Evolutionary conservation across 768 basidiomycete species (phyloP), one percentile per base, ranked within the genome.

Genomic region (Nidularia sp.): DNA sequence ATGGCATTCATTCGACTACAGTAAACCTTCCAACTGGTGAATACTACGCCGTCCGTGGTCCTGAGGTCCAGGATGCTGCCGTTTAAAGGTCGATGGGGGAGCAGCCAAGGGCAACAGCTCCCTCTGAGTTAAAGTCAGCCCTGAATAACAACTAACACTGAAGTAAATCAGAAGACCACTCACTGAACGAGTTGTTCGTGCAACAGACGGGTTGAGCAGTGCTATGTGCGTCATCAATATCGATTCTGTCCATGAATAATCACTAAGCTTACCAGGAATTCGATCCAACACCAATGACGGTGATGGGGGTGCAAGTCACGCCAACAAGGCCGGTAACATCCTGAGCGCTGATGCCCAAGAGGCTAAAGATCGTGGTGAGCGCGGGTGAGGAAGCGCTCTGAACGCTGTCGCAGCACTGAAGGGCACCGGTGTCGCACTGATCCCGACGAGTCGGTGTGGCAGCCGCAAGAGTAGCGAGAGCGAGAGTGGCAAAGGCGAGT

Each of bases 391-490:
- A n/a, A 9, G 44, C 2, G 9, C 2, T 45, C 10, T 6, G 3
- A 29, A 6, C 6, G 25, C n/a, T 25, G 12, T 45, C 13, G 25
- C 44, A 45, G 44, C 44, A 45, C 25, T 45, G 44, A 6, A 45
- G 12, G 25, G 13, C 2, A 3, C 44, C 44, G 7, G 44, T 45
- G 44, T n/a, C 25, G 25, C 44, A 45, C 25, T 45, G 44, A 22
- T 45, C 25, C 44, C 44, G 12, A 25, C 44, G 44, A 25, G 25
- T 25, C 12, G 44, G 44, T 39, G 49, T 50, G 49, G 49, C 49
- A 25, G 29, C 36, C 49, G 49, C 49, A 50, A 50, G 49, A 31
- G 49, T 50, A 13, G 49, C 18, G 36, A 50, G 49, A 36, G 49
- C 49, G 49, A 50, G 34, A 41, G 49, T 42, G 39, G 5, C 34